Base-by-base conservation (phyloP, 108 stramenopile species). In the Cyclotella baltica region DNA sequence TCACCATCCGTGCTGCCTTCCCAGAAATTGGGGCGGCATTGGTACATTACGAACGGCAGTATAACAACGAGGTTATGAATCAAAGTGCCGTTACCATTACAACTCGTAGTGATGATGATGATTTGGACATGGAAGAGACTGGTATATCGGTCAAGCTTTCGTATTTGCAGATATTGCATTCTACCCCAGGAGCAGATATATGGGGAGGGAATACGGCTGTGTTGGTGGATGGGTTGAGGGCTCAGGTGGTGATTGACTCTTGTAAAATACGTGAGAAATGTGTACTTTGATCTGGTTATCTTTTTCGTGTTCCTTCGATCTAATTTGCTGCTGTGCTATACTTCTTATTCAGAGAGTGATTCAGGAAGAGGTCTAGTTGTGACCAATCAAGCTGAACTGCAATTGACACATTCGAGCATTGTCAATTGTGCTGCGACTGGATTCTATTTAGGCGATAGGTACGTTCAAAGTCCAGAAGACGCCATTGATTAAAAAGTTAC, bases 351-450 rank as follows among this genome's bases (percentile, higher is more conserved):
- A n/a, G n/a, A 78, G 55, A 78, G 77, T 35, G 81, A 78, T 47
- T 70, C 77, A 0, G 85, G 85, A 29, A 80, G 85, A 47, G 85
- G 85, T 0, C 22, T 85, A 2, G 85, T 85, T 18, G 77, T 78
- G n/a, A 81, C 77, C 0, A 79, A 74, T 57, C 75, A 70, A 30
- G 84, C 80, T 0, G 55, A 50, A 46, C 36, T 81, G 13, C 28
- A 65, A 67, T 56, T 85, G 33, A 38, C 43, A 18, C 35, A 28
- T n/a, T 57, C 76, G 20, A 59, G 61, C 18, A 66, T 85, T 29
- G 40, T 64, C 16, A 69, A 81, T 29, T 85, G 84, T 28, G 84
- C 84, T 9, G 84, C 84, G 48, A 85, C 84, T 15, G 84, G 84
- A 36, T 31, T 85, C 16, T 85, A 81, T 53, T 29, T 85, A 4